These are phyloP conservation scores for Apophysomyces elegans DNA, from an alignment of 371 early-diverging fungal species.

Conservation along the genomic window DNA sequence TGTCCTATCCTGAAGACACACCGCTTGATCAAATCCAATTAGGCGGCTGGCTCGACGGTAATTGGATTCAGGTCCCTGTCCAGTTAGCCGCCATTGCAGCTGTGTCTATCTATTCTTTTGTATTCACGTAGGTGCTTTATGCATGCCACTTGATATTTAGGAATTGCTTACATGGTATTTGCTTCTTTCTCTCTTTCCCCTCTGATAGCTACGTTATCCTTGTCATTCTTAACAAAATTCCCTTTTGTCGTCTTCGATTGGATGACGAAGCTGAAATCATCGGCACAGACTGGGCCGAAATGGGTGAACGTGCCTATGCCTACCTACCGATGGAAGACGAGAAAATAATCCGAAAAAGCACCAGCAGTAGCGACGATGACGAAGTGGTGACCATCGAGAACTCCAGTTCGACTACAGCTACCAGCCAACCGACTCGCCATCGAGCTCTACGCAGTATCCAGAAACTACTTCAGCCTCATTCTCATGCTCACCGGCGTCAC, in stretches of 20 bases:
- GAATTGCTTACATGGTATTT: not conserved
- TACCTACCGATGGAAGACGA: conserved; percentile 51
- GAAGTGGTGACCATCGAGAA: not conserved
- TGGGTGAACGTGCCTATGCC: conserved; percentile 74
- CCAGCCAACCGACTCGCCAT: conserved; percentile 4
- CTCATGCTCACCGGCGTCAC: conserved; percentile 25
- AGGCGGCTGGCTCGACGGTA: conserved; percentile 72
- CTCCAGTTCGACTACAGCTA: not conserved
- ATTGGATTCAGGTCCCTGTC: conserved; percentile 66
- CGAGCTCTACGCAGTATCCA: conserved; percentile 20
- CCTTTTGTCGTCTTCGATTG: conserved; percentile 58
- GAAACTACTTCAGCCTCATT: conserved; percentile 18
- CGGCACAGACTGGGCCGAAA: conserved; percentile 66
- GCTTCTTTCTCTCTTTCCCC: not conserved
- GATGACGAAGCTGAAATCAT: conserved; percentile 62
- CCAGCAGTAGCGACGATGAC: conserved; percentile 18
- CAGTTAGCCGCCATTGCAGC: conserved; percentile 63
- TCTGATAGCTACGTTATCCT: conserved; percentile 49
- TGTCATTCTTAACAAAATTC: conserved; percentile 51
- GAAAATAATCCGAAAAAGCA: conserved; percentile 12
- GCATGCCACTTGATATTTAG: no score
- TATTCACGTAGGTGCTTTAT: conserved; percentile 44
- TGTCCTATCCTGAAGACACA: conserved; percentile 67
- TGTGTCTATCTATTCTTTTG: conserved; percentile 67
- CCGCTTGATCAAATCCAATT: conserved; percentile 45